Conservation (phyloP, 1,139 yeast genomes). For the Blastobotrys petasosporus region DNA sequence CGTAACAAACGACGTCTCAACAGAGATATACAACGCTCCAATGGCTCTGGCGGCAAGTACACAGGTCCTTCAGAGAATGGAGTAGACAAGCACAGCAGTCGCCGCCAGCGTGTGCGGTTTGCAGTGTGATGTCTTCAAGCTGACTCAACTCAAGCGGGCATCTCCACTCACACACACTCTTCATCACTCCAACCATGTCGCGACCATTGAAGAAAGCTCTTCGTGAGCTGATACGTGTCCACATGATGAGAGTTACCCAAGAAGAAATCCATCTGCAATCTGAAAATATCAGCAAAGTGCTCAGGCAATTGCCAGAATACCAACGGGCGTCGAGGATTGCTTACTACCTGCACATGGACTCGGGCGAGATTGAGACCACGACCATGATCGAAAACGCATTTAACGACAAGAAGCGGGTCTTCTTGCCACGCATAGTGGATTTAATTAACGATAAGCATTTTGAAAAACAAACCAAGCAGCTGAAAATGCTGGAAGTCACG, state of each 20-base stretch:
- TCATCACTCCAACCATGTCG: neutral
- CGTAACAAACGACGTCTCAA: slow-evolving; percentile 11
- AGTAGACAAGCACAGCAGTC: slow-evolving; percentile 5
- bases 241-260: slow-evolving; percentile 16
- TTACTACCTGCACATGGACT: slow-evolving; percentile 61
- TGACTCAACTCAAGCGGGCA: neutral
- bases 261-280: slow-evolving; percentile 22
- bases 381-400: slow-evolving; percentile 48
- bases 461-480: slow-evolving; percentile 41
- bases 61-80: slow-evolving; percentile 1
- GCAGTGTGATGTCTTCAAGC: slow-evolving; percentile 2
- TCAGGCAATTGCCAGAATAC: slow-evolving; percentile 40
- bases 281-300: slow-evolving; percentile 1
- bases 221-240: slow-evolving; percentile 20
- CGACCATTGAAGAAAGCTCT: slow-evolving; percentile 20
- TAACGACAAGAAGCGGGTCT: slow-evolving; percentile 34
- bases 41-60: neutral
- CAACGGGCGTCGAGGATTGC: slow-evolving; percentile 47
- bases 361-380: slow-evolving; percentile 54
- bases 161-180: slow-evolving; percentile 1
- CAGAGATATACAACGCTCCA: slow-evolving; percentile 6
- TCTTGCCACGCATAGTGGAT: slow-evolving; percentile 33
- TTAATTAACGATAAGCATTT: slow-evolving; percentile 15
- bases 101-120: slow-evolving; percentile 8
- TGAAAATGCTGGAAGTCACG: slow-evolving; percentile 52